Evolutionary conservation across 75 land plant species (phyloP), one percentile per base, ranked within the genome.

Genomic region (Selaginella tamariscina): DNA sequence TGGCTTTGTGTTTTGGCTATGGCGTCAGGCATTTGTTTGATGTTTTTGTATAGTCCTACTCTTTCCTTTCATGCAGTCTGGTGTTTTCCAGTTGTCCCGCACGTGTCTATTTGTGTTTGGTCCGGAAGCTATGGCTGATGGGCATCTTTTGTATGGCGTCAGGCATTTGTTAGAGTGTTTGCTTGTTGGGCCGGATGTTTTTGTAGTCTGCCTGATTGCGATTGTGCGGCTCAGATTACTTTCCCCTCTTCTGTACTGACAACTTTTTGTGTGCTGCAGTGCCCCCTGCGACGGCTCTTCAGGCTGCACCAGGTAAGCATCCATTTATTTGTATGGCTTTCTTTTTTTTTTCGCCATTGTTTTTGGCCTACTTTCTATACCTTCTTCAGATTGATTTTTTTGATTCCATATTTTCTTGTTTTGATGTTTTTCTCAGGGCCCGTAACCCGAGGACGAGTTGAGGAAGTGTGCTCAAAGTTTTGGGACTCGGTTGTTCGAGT

Each of bases 221-320:
- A 39, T 39, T 39, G 49, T 39, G 49, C 49, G 49, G 49, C 49
- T 39, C 49, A 5, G 49, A 15, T 39, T 5, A 5, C 15, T 39
- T 39, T 39, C 49, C 15, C 15, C 11, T 39, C 11, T 5, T 5
- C 49, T 39, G 49, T 39, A 39, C 49, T 39, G 49, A 39, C 49
- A 39, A 39, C 49, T 39, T 39, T 39, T 39, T 39, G 49, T 39
- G 49, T 39, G 49, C 49, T 39, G 49, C 49, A 39, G 49, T 39
- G 49, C 49, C 49, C 49, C 15, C 49, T 39, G 49, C 49, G 49
- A 39, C 49, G 15, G 49, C 49, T 39, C 49, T 39, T 39, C 49
- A 39, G 49, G 49, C 49, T 39, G 49, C 49, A 39, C 49, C 49
- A 39, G 49, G 49, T 39, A 39, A 39, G 49, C 49, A 39, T 39